These are phyloP conservation scores for Colletotrichum gloeosporioides DNA, from an alignment of 2,329 filamentous ascomycete species.

Conservation along the genomic window DNA sequence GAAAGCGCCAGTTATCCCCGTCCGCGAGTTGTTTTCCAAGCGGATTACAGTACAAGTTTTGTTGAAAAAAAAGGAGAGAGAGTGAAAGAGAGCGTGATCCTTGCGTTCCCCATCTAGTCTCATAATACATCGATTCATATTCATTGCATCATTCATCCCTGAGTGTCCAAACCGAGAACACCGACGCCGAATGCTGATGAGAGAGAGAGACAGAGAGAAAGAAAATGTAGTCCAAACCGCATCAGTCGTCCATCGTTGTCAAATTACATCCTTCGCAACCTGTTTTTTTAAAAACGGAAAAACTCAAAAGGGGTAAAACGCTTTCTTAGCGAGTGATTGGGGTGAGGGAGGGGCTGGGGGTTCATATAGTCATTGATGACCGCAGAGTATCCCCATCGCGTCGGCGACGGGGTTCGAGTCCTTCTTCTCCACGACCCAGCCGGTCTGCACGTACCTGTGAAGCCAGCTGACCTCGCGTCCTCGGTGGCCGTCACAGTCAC, in stretches of 20 bases:
- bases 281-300: neutral
- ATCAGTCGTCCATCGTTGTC: neutral
- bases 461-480: constrained; percentile 39
- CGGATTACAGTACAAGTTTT: neutral
- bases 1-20: neutral
- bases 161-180: neutral
- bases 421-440: constrained; percentile 15
- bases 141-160: constrained; percentile 12
- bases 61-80: neutral
- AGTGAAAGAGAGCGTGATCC: neutral
- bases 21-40: neutral
- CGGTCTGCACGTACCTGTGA: constrained; percentile 22
- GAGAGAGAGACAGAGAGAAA: neutral
- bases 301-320: neutral
- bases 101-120: neutral
- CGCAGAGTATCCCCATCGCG: constrained; percentile 14
- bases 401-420: constrained; percentile 9
- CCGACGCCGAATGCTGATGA: constrained; percentile 14
- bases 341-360: neutral
- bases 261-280: neutral
- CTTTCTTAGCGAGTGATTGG: neutral
- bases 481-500: constrained; percentile 34
- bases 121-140: constrained; percentile 16
- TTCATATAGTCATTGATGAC: neutral
- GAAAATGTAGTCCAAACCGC: neutral